Percentiles rank a stretch among this genome's conserved stretches.
These are phyloP conservation scores for Cordyceps tenuipes DNA, from an alignment of 2,329 filamentous ascomycete genomes.

Conservation along the genomic window DNA sequence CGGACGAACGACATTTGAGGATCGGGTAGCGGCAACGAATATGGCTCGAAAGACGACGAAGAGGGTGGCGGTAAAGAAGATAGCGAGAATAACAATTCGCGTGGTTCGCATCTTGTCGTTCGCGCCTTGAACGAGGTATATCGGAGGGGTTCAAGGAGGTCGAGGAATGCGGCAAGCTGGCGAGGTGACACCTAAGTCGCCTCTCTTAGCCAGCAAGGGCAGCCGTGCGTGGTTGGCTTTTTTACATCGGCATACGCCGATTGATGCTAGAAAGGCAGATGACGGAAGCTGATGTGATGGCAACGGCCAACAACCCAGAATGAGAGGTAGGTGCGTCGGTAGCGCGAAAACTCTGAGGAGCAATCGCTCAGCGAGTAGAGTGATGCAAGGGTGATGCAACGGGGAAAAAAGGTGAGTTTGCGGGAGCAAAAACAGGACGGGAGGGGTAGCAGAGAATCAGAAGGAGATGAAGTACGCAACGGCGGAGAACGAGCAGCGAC, in stretches of 20 bases:
- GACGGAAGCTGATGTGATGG: not conserved
- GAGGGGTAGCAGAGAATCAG: not conserved
- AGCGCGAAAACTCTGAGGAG: not conserved
- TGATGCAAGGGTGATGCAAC: not conserved
- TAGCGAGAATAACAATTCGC: conserved; percentile 43
- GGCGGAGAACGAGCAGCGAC: not conserved
- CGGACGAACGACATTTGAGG: not conserved
- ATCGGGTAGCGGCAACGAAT: conserved; percentile 25
- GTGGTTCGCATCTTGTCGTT: conserved; percentile 42
- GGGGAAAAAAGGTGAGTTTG: not conserved
- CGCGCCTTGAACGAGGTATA: not conserved
- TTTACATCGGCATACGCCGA: conserved; percentile 11
- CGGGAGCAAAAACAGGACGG: not conserved
- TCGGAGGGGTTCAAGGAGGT: not conserved
- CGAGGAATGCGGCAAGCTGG: not conserved
- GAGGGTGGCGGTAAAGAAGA: conserved; percentile 45
- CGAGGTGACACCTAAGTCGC: conserved; percentile 11
- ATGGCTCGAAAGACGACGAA: conserved; percentile 48
- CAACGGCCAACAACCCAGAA: not conserved
- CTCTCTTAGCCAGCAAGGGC: conserved; percentile 10
- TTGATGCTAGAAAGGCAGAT: not conserved
- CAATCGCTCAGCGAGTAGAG: not conserved
- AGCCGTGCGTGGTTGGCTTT: not conserved
- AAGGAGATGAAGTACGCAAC: not conserved
- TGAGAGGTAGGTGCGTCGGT: too few relatives aligned